Evolutionary conservation across 257 asterid genomes (phyloP).

Genomic region (Primulina eburnea): DNA sequence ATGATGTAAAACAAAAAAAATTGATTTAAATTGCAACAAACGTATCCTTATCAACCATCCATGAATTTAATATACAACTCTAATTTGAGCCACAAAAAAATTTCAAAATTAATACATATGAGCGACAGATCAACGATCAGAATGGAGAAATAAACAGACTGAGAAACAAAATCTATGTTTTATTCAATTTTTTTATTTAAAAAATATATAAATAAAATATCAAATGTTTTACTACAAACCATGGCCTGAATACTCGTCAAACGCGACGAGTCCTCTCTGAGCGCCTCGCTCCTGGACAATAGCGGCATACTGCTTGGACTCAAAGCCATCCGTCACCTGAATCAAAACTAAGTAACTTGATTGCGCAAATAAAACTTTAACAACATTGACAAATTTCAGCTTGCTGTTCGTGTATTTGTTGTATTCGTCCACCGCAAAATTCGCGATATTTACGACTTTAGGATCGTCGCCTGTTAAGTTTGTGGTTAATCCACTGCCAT

Average conservation of each 20-base stretch:
- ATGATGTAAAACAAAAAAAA: too few relatives aligned
- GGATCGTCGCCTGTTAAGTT: slow-evolving; percentile 18
- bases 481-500: neutral
- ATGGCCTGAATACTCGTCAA: neutral
- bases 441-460: slow-evolving; percentile 12
- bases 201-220: too few relatives aligned
- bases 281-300: neutral
- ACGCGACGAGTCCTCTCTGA: neutral
- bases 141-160: too few relatives aligned
- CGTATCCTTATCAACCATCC: too few relatives aligned
- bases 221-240: neutral
- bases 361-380: neutral
- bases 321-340: slow-evolving; percentile 9
- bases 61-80: too few relatives aligned
- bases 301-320: neutral
- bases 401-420: neutral
- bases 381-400: neutral
- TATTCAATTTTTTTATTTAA: too few relatives aligned
- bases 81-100: too few relatives aligned
- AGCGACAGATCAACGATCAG: too few relatives aligned
- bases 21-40: too few relatives aligned
- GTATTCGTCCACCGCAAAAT: slow-evolving; percentile 25
- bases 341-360: slow-evolving; percentile 17
- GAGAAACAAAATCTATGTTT: too few relatives aligned
- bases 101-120: too few relatives aligned